Evolutionary conservation across 2,329 filamentous ascomycete genomes (phyloP).

Genomic region (Trichoderma hamatum): DNA sequence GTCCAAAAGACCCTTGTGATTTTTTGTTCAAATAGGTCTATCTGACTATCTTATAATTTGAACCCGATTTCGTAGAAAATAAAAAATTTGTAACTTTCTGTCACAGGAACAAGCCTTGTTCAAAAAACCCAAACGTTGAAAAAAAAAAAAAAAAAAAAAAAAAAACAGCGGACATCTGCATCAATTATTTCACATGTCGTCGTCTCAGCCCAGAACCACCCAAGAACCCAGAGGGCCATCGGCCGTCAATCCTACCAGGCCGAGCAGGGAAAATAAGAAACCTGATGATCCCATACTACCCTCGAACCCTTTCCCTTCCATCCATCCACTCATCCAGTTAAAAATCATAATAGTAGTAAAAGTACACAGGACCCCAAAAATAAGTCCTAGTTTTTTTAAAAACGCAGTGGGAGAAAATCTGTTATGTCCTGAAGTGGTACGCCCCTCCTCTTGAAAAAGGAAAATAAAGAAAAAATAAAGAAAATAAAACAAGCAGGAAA

Average conservation of each 20-base stretch:
- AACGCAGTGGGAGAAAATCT: conserved; percentile 12
- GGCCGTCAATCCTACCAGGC: conserved; percentile 2
- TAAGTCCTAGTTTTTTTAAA: conserved; percentile 9
- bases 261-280: conserved; percentile 7
- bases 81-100: not conserved
- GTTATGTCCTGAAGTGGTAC: conserved; percentile 14
- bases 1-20: not conserved
- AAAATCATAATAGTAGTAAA: conserved; percentile 26
- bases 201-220: conserved; percentile 23
- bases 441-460: conserved; percentile 16
- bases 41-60: conserved; percentile 6
- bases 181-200: conserved; percentile 28
- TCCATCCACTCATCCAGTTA: conserved; percentile 21
- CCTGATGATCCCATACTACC: not conserved
- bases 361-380: conserved; percentile 25
- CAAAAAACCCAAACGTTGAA: not conserved
- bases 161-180: conserved; percentile 17
- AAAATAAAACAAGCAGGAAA: not conserved
- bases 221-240: conserved; percentile 5
- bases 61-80: not conserved
- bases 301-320: not conserved
- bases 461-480: not conserved
- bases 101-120: conserved; percentile 5
- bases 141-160: conserved; percentile 12
- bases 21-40: conserved; percentile 1